Evolutionary conservation across 2,329 filamentous ascomycete genomes (phyloP).

Genomic region (Pseudopithomyces chartarum): DNA sequence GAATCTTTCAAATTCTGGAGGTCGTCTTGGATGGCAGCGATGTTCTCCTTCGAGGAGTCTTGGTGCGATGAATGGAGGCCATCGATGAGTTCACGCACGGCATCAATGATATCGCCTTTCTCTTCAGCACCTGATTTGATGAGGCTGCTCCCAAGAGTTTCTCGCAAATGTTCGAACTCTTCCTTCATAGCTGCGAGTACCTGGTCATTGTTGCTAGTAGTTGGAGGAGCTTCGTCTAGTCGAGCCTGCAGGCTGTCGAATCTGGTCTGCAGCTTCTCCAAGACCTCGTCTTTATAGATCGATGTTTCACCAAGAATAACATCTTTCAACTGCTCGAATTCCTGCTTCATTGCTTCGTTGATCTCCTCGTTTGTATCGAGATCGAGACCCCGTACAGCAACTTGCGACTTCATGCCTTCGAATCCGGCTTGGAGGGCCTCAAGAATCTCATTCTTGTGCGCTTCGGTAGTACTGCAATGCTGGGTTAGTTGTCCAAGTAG

Average conservation of each 20-base stretch:
- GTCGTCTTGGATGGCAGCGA: constrained; percentile 50
- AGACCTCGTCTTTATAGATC: constrained; percentile 64
- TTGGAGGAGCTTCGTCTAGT: constrained; percentile 40
- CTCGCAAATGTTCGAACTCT: constrained; percentile 66
- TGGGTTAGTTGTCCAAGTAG: constrained; percentile 64
- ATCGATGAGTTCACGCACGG: constrained; percentile 59
- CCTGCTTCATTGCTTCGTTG: constrained; percentile 75
- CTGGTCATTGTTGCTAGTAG: constrained; percentile 48
- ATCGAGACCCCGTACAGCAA: constrained; percentile 42
- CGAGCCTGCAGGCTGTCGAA: constrained; percentile 55
- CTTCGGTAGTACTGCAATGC: constrained; percentile 41
- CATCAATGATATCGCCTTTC: constrained; percentile 72
- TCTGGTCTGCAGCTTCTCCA: constrained; percentile 62
- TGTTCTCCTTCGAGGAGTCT: constrained; percentile 47
- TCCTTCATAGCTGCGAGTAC: constrained; percentile 58
- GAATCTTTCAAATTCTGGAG: constrained; percentile 51
- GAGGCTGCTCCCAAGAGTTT: constrained; percentile 60
- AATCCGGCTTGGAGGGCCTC: constrained; percentile 47
- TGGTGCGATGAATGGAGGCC: constrained; percentile 49
- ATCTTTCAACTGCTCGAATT: constrained; percentile 81
- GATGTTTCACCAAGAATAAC: constrained; percentile 68
- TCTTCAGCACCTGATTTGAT: constrained; percentile 54
- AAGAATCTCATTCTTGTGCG: constrained; percentile 47
- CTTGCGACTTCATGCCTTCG: constrained; percentile 48
- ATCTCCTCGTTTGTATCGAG: constrained; percentile 51